These are phyloP conservation scores for Penicillium olsonii DNA, from an alignment of 2,329 filamentous ascomycete species.

Conservation along the genomic window DNA sequence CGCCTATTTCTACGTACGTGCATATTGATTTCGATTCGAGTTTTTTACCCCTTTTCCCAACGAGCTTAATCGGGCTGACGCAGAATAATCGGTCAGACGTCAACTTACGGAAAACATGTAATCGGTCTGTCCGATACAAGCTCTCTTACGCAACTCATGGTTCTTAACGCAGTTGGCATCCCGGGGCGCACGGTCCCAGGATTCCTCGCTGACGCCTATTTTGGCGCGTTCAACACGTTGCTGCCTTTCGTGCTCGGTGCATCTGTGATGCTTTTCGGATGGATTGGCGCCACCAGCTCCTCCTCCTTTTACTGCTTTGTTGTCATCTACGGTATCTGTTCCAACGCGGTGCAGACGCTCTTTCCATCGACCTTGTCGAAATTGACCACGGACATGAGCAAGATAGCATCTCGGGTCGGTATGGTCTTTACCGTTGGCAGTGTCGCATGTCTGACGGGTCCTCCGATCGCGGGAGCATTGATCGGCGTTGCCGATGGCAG, in stretches of 20 bases:
- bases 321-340: conserved; percentile 42
- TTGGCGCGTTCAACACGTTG: conserved; percentile 59
- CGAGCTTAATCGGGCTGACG: too few species aligned
- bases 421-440: conserved; percentile 50
- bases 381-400: conserved; percentile 15
- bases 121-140: background rate
- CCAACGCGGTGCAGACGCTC: conserved; percentile 11
- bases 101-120: conserved; percentile 47
- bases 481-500: conserved; percentile 42
- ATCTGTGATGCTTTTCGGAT: conserved; percentile 55
- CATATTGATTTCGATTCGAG: too few species aligned
- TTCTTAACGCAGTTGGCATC: conserved; percentile 60
- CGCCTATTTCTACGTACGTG: conserved; percentile 62
- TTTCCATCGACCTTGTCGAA: conserved; percentile 16
- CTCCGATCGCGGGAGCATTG: conserved; percentile 50
- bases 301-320: conserved; percentile 51
- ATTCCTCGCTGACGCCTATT: conserved; percentile 54
- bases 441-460: conserved; percentile 48
- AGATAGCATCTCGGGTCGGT: conserved; percentile 15
- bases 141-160: conserved; percentile 33
- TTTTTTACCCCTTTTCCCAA: too few species aligned
- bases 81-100: too few species aligned
- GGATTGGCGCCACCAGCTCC: too few species aligned
- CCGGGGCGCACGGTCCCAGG: conserved; percentile 56
- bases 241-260: conserved; percentile 53